Conservation (phyloP, 2,329 filamentous ascomycete species). For the Hymenoscyphus infarciens region DNA sequence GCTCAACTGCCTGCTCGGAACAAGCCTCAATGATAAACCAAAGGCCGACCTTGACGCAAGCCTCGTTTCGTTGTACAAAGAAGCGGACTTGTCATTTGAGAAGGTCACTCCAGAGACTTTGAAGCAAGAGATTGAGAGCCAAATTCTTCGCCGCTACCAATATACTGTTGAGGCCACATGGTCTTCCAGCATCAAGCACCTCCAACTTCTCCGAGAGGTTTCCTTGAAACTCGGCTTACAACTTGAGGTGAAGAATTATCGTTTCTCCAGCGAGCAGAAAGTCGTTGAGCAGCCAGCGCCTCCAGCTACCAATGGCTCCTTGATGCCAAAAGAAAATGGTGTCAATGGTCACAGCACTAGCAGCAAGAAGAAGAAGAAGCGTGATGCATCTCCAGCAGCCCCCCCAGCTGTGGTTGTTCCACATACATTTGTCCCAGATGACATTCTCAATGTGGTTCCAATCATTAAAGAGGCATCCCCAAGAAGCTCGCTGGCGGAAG, state of each 20-base stretch:
- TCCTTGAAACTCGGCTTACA: conserved; percentile 88
- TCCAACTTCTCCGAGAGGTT: conserved; percentile 87
- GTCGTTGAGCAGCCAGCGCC: conserved; percentile 34
- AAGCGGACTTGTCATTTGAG: conserved; percentile 79
- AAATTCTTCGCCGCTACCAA: conserved; percentile 72
- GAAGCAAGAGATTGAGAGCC: conserved; percentile 63
- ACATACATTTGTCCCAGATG: conserved; percentile 73
- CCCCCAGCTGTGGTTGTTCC: conserved; percentile 41
- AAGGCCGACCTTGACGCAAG: conserved; percentile 71
- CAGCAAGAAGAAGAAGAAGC: conserved; percentile 61
- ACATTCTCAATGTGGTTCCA: conserved; percentile 90
- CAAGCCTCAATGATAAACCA: conserved; percentile 71
- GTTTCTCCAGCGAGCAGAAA: conserved; percentile 51
- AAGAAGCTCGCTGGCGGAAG: conserved; percentile 85
- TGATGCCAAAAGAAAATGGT: conserved; percentile 42
- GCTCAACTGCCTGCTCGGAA: conserved; percentile 87
- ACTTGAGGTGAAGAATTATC: conserved; percentile 73
- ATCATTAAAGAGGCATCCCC: conserved; percentile 92
- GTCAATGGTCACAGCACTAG: conserved; percentile 31
- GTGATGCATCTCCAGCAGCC: conserved; percentile 47
- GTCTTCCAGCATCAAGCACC: conserved; percentile 62
- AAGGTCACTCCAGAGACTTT: conserved; percentile 71
- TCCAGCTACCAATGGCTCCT: conserved; percentile 30
- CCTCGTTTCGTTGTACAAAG: conserved; percentile 72
- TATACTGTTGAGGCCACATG: conserved; percentile 69